Base-by-base conservation (phyloP, 192 early-diverging fungal genomes). In the Dissophora ornata region DNA sequence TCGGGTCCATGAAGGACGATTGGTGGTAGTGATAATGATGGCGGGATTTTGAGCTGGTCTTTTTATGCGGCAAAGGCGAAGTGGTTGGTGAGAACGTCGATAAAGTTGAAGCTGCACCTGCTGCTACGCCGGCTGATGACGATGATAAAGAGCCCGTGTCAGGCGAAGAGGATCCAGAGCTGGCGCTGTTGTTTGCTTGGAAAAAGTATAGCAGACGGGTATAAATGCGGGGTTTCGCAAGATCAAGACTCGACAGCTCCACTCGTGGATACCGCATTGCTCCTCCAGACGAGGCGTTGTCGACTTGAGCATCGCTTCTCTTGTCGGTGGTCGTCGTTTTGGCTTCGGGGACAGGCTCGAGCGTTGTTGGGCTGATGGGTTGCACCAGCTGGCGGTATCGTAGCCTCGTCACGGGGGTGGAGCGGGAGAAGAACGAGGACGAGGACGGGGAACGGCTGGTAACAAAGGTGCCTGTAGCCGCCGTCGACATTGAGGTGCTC, bases 131-230 rank as follows among this genome's bases (percentile, higher is more conserved):
- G 18, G 9, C 18, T n/a, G 66, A 40, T 12, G 73, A 45, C 19
- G 64, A 41, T 61, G 63, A 47, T n/a, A 11, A 41, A 19, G 57
- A 61, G n/a, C 25, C 12, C 36, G 36, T n/a, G n/a, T n/a, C n/a
- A n/a, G n/a, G 36, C 36, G 36, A 38, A 12, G 18, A 45, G 44
- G 44, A 45, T 45, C 44, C 44, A 12, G 36, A 19, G 42, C 15
- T 26, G 29, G 13, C 33, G 41, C 44, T 73, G 61, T 12, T 58
- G 48, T 40, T 66, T 12, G 65, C 42, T n/a, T 77, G 58, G 40
- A 77, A 77, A 67, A 77, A 77, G 73, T 77, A 77, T 22, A 77
- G 40, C 26, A 77, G 26, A 32, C 73, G 73, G 73, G 73, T 77
- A 77, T 77, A 77, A 51, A 67, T 77, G 33, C 73, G 73, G 51